Evolutionary conservation across 1,284 basidiomycete genomes (phyloP).

Genomic region (Rhodotorula sp.): DNA sequence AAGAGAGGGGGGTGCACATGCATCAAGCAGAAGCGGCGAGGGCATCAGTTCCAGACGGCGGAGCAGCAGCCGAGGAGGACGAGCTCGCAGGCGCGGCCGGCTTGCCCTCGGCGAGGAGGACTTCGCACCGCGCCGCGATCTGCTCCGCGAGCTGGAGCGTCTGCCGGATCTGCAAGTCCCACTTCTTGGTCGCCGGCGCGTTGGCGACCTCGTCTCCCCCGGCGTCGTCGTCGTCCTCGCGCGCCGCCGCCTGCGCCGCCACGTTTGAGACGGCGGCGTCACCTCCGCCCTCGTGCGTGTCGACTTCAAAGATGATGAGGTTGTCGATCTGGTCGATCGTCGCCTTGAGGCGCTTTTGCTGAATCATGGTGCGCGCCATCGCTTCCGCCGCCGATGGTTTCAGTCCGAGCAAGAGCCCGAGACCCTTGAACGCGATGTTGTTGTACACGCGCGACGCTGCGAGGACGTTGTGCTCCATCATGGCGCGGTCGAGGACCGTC

Average conservation of each 20-base stretch:
- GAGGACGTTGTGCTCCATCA: constrained; percentile 96
- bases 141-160: constrained; percentile 35
- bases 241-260: constrained; percentile 49
- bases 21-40: background rate
- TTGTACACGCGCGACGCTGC: constrained; percentile 71
- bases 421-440: constrained; percentile 85
- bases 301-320: constrained; percentile 42
- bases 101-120: constrained; percentile 13
- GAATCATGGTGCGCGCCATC: constrained; percentile 46
- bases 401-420: constrained; percentile 79
- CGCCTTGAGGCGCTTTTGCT: constrained; percentile 42
- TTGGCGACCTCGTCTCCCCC: constrained; percentile 17
- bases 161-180: constrained; percentile 38
- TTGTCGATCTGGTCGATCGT: constrained; percentile 44
- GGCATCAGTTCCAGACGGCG: background rate
- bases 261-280: constrained; percentile 36
- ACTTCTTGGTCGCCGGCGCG: constrained; percentile 36
- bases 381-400: constrained; percentile 60
- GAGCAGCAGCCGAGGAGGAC: background rate
- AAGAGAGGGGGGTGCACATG: background rate
- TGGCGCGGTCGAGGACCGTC: constrained; percentile 93
- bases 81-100: background rate
- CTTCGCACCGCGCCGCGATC: constrained; percentile 38
- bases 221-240: constrained; percentile 47
- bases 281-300: constrained; percentile 16